Percentiles rank a stretch among this genome's conserved stretches.
Conservation (phyloP, 768 basidiomycete species). For the Infundibulicybe gibba region DNA sequence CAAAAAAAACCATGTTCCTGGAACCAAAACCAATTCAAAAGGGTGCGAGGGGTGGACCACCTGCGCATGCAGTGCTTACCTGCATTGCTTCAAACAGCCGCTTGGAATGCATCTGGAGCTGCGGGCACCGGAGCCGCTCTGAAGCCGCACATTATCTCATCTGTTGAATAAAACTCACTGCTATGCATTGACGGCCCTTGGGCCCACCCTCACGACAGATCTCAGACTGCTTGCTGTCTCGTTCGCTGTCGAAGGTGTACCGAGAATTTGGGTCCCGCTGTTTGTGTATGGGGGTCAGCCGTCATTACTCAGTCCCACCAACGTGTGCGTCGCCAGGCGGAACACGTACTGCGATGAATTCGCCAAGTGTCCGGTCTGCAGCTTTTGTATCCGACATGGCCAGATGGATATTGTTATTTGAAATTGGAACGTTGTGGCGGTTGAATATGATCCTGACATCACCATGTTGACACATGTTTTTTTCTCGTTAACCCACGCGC, state of each 20-base stretch:
- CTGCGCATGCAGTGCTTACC: slow-evolving; percentile 26
- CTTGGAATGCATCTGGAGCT: slow-evolving; percentile 64
- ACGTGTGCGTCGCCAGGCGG: background rate
- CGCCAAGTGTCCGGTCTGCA: slow-evolving; percentile 11
- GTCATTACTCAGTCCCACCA: no score
- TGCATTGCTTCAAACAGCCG: slow-evolving; percentile 71
- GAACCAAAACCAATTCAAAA: no score
- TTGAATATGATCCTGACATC: no score
- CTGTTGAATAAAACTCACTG: slow-evolving; percentile 33
- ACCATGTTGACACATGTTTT: no score
- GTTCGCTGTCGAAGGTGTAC: slow-evolving; percentile 64
- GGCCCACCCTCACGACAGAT: slow-evolving; percentile 48
- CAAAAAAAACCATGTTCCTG: slow-evolving; percentile 70
- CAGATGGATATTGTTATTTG: background rate
- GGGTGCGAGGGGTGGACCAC: background rate
- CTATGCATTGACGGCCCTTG: slow-evolving; percentile 49
- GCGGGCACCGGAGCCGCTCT: background rate
- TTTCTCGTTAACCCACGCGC: no score
- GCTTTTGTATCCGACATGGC: slow-evolving; percentile 8
- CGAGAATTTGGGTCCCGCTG: slow-evolving; percentile 45
- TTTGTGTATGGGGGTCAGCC: no score
- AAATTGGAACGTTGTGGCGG: no score
- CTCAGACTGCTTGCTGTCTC: slow-evolving; percentile 52
- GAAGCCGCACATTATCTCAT: no score
- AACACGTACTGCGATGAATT: slow-evolving; percentile 6